Percentiles rank a stretch among this genome's conserved stretches.
These are phyloP conservation scores for Fagopyrum homotropicum DNA, from an alignment of 148 eudicot genomes.

Conservation along the genomic window DNA sequence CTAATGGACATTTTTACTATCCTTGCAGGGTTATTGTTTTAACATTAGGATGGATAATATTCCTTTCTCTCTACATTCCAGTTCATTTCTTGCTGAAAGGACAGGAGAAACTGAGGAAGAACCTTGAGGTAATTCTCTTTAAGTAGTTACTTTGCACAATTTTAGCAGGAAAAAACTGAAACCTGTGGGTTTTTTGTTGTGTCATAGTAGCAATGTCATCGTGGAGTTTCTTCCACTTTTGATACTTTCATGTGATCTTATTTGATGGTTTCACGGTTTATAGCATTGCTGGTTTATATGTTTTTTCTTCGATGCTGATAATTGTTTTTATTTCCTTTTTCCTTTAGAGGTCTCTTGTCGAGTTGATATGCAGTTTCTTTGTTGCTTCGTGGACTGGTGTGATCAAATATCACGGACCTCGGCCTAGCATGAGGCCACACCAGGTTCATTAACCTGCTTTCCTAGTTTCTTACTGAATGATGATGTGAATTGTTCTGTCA, in stretches of 20 bases:
- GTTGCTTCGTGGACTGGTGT: conserved; percentile 99
- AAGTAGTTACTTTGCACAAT: conserved; percentile 6
- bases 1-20: background rate
- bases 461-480: conserved; percentile 1
- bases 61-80: conserved; percentile 87
- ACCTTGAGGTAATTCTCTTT: conserved; percentile 58
- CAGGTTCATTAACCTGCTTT: conserved; percentile 37
- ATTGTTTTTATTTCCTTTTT: background rate
- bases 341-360: conserved; percentile 79
- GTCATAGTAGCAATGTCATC: background rate
- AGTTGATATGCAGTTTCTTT: conserved; percentile 93
- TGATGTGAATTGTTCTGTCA: background rate
- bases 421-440: conserved; percentile 85
- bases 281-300: background rate
- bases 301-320: background rate
- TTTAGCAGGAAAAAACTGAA: background rate
- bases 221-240: background rate
- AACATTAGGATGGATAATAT: conserved; percentile 89
- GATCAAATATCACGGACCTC: conserved; percentile 95
- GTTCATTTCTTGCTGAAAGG: conserved; percentile 85
- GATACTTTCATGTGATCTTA: background rate
- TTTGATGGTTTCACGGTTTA: background rate
- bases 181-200: background rate
- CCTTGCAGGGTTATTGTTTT: conserved; percentile 69
- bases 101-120: conserved; percentile 77